Percentiles rank a stretch among this genome's conserved stretches.
Evolutionary conservation across 805 yeast species (phyloP).

Genomic region (Teunomyces stri): DNA sequence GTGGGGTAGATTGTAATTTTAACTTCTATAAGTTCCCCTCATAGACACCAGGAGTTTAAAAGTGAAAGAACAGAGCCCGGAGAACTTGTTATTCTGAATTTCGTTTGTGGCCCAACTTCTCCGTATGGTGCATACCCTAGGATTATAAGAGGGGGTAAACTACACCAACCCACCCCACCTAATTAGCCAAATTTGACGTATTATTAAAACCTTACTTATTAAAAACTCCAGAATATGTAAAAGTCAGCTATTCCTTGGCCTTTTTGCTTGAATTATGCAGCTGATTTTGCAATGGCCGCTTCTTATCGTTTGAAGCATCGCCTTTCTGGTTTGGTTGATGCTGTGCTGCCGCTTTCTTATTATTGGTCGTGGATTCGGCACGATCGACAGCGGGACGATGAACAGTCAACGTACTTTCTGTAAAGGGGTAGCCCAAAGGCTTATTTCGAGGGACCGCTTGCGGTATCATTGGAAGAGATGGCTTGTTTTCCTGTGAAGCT

Average conservation of each 20-base stretch:
- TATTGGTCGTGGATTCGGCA: constrained; percentile 1
- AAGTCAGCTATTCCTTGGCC: constrained; percentile 1
- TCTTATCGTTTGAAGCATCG: constrained; percentile 5
- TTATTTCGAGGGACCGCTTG: neutral
- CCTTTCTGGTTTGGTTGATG: neutral
- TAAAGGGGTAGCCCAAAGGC: constrained; percentile 20
- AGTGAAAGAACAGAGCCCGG: too few relatives aligned
- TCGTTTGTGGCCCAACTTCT: too few relatives aligned
- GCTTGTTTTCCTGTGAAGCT: neutral
- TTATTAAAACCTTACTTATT: neutral
- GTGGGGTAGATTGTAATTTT: neutral
- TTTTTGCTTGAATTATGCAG: constrained; percentile 5
- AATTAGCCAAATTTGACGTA: neutral
- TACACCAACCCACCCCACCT: neutral
- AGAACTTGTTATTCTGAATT: too few relatives aligned
- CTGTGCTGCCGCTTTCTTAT: neutral
- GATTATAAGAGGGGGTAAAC: neutral
- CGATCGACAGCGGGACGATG: constrained; percentile 25
- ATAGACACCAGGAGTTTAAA: too few relatives aligned
- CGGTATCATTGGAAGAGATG: neutral
- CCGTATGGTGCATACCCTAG: too few relatives aligned
- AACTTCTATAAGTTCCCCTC: neutral
- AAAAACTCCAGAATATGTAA: neutral
- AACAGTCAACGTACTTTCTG: constrained; percentile 31
- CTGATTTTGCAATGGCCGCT: constrained; percentile 2